Base-by-base conservation (phyloP, 768 basidiomycete genomes). In the Asterophora parasitica region DNA sequence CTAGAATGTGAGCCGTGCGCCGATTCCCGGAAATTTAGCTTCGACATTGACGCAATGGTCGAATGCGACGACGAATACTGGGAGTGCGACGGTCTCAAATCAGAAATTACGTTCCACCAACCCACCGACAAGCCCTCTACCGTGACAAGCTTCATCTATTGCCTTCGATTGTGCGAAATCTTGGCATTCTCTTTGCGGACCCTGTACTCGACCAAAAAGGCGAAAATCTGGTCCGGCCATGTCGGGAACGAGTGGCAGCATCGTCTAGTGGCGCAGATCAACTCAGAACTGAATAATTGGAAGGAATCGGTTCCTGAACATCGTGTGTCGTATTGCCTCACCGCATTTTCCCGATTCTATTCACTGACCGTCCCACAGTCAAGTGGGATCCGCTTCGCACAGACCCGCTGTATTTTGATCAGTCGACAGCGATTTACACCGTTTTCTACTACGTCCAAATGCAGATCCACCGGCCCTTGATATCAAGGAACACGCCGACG, bases 191-290 rank as follows among this genome's bases (percentile, higher is more conserved):
- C 76, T 0, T 60, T 86, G 38, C 68, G 82, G 12, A 84, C 83
- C 0, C 78, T 87, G 39, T 92, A 91, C 61, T 83, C 88, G 15
- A 86, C 88, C 53, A 87, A 85, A 60, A 85, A 84, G 57, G 79
- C 79, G 0, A 83, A 83, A 56, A 65, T 79, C 11, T 61, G 79
- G 1, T 69, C 85, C 7, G 83, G 83, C 9, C 78, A 80, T 52
- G 75, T 76, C 3, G 81, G 79, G 2, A 45, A 66, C 50, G 48
- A 80, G 46, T 86, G 84, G 85, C 83, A 84, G 49, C 75, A 84
- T 43, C 69, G 74, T 44, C 76, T 82, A 27, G 82, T 88, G 2
- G 75, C 82, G 6, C 82, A 85, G 46, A 63, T 88, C 1, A 83
- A 88, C 57, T 82, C 81, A 4, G 77, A 78, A 0, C 63, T 88